Evolutionary conservation across 495 filamentous ascomycete genomes (phyloP).

Genomic region (Aeminium ludgeri): DNA sequence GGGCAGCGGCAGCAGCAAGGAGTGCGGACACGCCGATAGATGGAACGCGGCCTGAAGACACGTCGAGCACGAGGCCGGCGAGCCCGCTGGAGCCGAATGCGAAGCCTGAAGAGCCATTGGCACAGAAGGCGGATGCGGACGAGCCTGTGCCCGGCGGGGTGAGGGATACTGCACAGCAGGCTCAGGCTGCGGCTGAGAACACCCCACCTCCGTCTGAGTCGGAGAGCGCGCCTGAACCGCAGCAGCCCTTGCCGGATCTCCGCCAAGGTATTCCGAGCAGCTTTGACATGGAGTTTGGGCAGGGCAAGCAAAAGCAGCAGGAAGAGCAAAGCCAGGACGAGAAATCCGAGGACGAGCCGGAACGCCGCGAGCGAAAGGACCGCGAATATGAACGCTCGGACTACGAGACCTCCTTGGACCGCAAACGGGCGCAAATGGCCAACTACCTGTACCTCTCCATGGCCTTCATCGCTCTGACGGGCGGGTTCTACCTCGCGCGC

Average conservation of each 20-base stretch:
- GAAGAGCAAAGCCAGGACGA: neutral
- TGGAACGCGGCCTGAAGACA: slow-evolving; percentile 6
- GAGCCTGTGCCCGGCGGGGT: slow-evolving; percentile 8
- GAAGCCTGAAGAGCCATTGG: slow-evolving; percentile 9
- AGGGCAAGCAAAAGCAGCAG: slow-evolving; percentile 16
- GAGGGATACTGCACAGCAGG: slow-evolving; percentile 6
- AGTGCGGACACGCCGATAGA: slow-evolving; percentile 4
- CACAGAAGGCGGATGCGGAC: slow-evolving; percentile 10
- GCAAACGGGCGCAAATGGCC: slow-evolving; percentile 51
- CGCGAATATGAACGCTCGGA: slow-evolving; percentile 54
- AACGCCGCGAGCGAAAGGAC: slow-evolving; percentile 31
- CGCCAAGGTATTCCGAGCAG: slow-evolving; percentile 86
- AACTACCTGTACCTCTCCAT: slow-evolving; percentile 45
- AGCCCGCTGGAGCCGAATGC: neutral
- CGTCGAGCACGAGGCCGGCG: neutral
- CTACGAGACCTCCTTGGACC: slow-evolving; percentile 81
- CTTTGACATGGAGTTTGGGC: slow-evolving; percentile 46
- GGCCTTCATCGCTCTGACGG: slow-evolving; percentile 32
- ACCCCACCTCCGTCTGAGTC: slow-evolving; percentile 6
- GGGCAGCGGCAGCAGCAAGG: neutral
- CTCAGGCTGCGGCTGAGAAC: slow-evolving; percentile 12
- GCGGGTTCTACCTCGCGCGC: slow-evolving; percentile 57
- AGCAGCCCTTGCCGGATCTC: slow-evolving; percentile 61
- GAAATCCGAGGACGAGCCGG: neutral
- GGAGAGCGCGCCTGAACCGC: slow-evolving; percentile 19